Conservation (phyloP, 345 rosid species). For the Murraya koenigii region DNA sequence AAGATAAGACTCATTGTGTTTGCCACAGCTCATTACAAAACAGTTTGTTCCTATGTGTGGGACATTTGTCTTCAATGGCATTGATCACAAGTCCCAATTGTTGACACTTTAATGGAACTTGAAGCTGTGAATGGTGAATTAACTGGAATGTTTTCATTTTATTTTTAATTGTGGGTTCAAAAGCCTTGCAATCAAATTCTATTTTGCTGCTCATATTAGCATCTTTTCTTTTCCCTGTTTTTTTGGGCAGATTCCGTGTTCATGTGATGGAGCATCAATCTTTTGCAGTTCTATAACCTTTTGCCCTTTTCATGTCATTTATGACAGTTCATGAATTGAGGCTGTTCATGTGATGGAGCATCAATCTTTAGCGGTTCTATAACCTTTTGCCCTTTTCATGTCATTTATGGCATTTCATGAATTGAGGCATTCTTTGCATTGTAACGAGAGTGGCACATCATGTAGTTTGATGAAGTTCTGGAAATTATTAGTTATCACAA, state of each 20-base stretch:
- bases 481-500: neutral
- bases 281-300: slow-evolving; percentile 4
- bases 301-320: neutral
- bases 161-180: neutral
- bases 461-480: slow-evolving; percentile 3
- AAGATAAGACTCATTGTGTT: neutral
- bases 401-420: neutral
- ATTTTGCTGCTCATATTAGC: neutral
- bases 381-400: too few species aligned
- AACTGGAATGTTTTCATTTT: slow-evolving; percentile 1
- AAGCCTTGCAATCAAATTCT: neutral
- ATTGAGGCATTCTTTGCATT: slow-evolving; percentile 8
- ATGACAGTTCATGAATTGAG: neutral
- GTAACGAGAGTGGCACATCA: neutral
- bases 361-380: too few species aligned
- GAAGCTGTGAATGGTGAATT: neutral
- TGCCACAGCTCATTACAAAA: slow-evolving; percentile 72
- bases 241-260: slow-evolving; percentile 20
- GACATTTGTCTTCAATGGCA: slow-evolving; percentile 86
- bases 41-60: slow-evolving; percentile 92
- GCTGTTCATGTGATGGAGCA: too few species aligned
- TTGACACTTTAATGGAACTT: slow-evolving; percentile 42
- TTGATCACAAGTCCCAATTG: slow-evolving; percentile 90
- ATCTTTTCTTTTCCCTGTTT: neutral
- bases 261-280: neutral